Base-by-base conservation (phyloP, 495 filamentous ascomycete genomes). In the Aspergillus cristatus region DNA sequence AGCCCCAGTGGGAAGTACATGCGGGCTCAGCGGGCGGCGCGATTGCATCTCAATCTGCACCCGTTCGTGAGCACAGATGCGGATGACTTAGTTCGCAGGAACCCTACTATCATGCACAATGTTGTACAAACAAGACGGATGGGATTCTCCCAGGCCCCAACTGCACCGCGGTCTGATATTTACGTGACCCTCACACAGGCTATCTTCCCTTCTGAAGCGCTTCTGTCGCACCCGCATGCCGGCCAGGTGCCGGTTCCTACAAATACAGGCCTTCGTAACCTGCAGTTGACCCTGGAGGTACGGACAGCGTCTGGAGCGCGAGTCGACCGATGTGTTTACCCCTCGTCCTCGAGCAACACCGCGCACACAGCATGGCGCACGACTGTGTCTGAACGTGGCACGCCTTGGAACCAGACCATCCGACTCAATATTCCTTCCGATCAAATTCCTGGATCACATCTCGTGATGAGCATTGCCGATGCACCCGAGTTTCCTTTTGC, bases 81-180 rank as follows among this genome's bases (percentile, higher is more conserved):
- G 0, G 87, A 88, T 46, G 67, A 60, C 2, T 72, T 99, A 18
- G 79, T 97, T 41, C 80, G 80, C 42, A 75, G 79, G 32, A 96
- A 89, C 11, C 93, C 90, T 7, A 97, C 91, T 0, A 63, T 93
- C 4, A 75, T 97, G 25, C 84, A 93, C 37, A 77, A 79, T 29
- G 74, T 96, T 40, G 71, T 71, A 42, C 80, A 79, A 46, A 90
- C 88, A 5, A 75, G 71, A 44, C 87, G 90, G 55, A 87, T 95
- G 49, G 90, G 87, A n/a, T 99, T 99, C 60, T 81, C 91, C 2
- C 88, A 88, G 14, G 89, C 87, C 6, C 91, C 91, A 1, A 85
- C 82, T 0, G 84, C 84, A 48, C 72, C 86, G 7, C 66, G 91
- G 44, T 94, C 85, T 10, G 91, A 99, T 53, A 96, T 99, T 33